These are phyloP conservation scores for Penicillium paradoxum DNA, from an alignment of 495 filamentous ascomycete genomes.

Conservation along the genomic window DNA sequence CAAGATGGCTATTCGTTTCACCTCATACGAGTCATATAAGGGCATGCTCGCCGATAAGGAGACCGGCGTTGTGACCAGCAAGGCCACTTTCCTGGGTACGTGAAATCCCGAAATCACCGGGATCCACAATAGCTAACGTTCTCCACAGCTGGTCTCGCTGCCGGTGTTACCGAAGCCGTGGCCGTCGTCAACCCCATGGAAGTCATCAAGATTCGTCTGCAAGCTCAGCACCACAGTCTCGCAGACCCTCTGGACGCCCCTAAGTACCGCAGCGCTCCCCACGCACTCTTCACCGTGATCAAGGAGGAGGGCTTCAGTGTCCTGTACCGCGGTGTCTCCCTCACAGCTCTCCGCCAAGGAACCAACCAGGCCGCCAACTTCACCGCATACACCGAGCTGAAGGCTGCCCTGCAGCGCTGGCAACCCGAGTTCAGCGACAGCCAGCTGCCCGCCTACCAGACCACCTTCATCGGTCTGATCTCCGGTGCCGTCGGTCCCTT, in stretches of 20 bases:
- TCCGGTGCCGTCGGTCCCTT: constrained; percentile 93
- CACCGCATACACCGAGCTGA: constrained; percentile 94
- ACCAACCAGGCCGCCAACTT: constrained; percentile 99
- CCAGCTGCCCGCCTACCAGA: constrained; percentile 81
- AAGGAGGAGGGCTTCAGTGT: constrained; percentile 84
- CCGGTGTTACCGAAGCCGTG: constrained; percentile 94
- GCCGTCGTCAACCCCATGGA: constrained; percentile 97
- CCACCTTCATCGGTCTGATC: constrained; percentile 83
- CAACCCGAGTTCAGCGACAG: constrained; percentile 57
- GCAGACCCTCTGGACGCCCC: constrained; percentile 85
- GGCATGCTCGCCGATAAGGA: constrained; percentile 65
- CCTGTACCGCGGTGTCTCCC: constrained; percentile 85
- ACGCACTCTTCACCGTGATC: constrained; percentile 88
- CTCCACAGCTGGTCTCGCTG: constrained; percentile 72
- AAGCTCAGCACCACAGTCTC: constrained; percentile 95
- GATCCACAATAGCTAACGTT: neutral
- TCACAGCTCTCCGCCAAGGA: constrained; percentile 90
- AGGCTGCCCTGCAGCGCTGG: constrained; percentile 62
- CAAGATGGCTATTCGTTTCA: constrained; percentile 99
- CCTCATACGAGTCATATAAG: constrained; percentile 95
- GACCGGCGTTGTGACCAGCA: constrained; percentile 64
- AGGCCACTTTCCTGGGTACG: constrained; percentile 76
- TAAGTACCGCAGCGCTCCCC: constrained; percentile 96
- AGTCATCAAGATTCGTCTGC: constrained; percentile 95
- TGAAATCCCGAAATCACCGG: neutral